phyloP scores from a whole-genome alignment of 1,139 yeast genomes.

The Geotrichum restrictum region DNA sequence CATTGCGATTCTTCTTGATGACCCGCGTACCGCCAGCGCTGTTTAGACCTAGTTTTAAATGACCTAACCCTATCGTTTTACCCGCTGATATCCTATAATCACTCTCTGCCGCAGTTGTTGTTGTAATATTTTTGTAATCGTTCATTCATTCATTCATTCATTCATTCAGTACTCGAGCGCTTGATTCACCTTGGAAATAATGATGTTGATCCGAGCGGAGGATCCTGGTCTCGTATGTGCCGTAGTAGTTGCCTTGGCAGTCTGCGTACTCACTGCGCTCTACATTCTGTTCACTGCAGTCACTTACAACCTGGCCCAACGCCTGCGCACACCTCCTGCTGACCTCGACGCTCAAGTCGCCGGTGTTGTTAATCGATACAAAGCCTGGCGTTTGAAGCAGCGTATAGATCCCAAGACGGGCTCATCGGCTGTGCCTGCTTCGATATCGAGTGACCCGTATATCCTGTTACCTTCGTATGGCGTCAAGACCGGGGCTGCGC shows the following conservation, averaged over 20 bases:
- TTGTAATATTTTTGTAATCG: background rate
- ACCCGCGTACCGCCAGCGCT: slow-evolving; percentile 24
- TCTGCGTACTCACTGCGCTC: slow-evolving; percentile 19
- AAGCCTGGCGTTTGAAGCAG: background rate
- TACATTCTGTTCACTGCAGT: slow-evolving; percentile 10
- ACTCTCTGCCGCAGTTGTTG: background rate
- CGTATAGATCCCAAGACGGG: background rate
- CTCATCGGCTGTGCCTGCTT: background rate
- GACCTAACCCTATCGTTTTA: background rate
- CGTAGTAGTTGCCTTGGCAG: slow-evolving; percentile 14
- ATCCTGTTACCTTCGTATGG: slow-evolving; percentile 23
- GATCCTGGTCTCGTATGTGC: background rate
- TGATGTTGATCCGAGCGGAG: background rate
- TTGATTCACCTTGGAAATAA: background rate
- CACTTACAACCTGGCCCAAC: slow-evolving; percentile 16
- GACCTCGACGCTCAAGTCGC: background rate
- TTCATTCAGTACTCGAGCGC: background rate
- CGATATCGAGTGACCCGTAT: background rate
- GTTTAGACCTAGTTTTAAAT: background rate
- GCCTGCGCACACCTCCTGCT: slow-evolving; percentile 35
- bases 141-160: background rate
- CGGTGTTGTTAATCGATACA: background rate
- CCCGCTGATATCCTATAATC: too few relatives aligned
- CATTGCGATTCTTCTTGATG: slow-evolving; percentile 62
- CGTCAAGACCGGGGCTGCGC: slow-evolving; percentile 39